Evolutionary conservation across 805 yeast species (phyloP), one percentile per base, ranked within the genome.

Genomic region (Priceomyces haplophilus): DNA sequence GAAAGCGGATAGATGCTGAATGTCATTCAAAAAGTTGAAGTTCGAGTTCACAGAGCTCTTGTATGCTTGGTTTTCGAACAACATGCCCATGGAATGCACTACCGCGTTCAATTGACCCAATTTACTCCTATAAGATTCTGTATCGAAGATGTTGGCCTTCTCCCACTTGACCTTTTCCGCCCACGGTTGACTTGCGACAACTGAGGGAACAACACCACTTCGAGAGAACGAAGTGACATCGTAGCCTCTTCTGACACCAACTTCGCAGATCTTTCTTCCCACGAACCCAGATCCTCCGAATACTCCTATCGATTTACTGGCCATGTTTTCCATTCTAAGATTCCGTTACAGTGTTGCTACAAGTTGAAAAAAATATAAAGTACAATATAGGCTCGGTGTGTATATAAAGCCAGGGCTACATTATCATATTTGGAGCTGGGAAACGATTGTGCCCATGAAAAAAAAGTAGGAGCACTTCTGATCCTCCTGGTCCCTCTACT

Each of bases 241-340:
- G 59, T 72, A 79, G 0, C 95, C 95, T 15, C 76, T 60, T 17
- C 61, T 64, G 1, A 85, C 61, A 0, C 85, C 95, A 2, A 74
- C 72, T 56, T 82, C 83, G 56, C 95, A 86, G 7, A 90, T 80
- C 46, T 67, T 67, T 41, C 62, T 60, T 10, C 96, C 89, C 45
- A 90, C 61, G 56, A 87, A 87, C 7, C 97, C 97, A 50, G 79
- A 80, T 0, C 97, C 97, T 13, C 98, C 98, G 54, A 89, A 79
- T 0, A 89, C 87, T 3, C 87, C 79, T 49, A 62, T 66, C 43
- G 67, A 62, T 55, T 50, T 61, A 41, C 25, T 45, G 27, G 38
- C 19, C 37, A 24, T 38, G n/a, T 7, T 18, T 6, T 40, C 32
- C 21, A 32, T 5, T 10, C 13, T 32, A 13, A n/a, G 13, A n/a